Conservation (phyloP, 805 yeast genomes). For the Blastobotrys chiropterorum region DNA sequence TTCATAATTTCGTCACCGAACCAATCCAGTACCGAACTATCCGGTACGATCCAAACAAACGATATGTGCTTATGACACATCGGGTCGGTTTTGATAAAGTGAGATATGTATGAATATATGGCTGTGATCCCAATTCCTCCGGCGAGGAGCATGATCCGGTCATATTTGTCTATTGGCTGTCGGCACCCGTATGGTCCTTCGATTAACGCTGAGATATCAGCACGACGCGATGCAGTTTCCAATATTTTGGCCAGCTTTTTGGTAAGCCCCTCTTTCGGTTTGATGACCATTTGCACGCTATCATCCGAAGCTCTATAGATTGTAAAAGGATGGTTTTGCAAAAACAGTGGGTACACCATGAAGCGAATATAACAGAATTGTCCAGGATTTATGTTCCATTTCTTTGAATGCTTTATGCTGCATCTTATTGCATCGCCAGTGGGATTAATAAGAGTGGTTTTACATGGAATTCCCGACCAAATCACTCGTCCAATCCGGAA, state of each 20-base stretch:
- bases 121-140: constrained; percentile 63
- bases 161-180: constrained; percentile 35
- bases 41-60: constrained; percentile 60
- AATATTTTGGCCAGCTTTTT: constrained; percentile 3
- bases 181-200: constrained; percentile 61
- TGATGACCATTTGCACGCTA: constrained; percentile 10
- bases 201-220: constrained; percentile 31
- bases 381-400: constrained; percentile 49
- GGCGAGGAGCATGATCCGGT: constrained; percentile 39
- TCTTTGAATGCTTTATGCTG: constrained; percentile 34
- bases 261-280: constrained; percentile 19
- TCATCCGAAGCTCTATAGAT: constrained; percentile 14
- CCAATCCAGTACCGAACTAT: constrained; percentile 45
- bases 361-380: constrained; percentile 53
- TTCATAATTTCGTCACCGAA: constrained; percentile 38
- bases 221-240: constrained; percentile 8
- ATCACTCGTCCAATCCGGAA: constrained; percentile 48
- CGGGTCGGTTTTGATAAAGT: constrained; percentile 1
- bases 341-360: constrained; percentile 44
- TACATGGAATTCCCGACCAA: constrained; percentile 44
- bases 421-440: constrained; percentile 17
- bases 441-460: constrained; percentile 16
- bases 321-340: constrained; percentile 76
- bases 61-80: constrained; percentile 20
- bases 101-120: constrained; percentile 39